These are phyloP conservation scores for Bretschneidera sinensis DNA, from an alignment of 345 rosid species.

Conservation along the genomic window DNA sequence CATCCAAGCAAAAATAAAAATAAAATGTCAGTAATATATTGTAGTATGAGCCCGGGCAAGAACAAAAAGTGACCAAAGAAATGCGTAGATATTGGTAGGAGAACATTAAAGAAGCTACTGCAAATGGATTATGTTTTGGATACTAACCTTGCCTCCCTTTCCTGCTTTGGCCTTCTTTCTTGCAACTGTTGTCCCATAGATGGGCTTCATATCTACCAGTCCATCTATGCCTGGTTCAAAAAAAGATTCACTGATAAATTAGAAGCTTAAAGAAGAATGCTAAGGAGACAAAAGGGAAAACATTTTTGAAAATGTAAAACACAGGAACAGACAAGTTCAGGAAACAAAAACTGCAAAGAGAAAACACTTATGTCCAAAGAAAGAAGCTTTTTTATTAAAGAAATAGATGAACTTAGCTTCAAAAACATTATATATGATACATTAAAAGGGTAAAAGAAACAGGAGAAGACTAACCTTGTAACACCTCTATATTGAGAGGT, in stretches of 20 bases:
- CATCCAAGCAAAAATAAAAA: conserved; percentile 26
- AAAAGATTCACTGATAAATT: background rate
- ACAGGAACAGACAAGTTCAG: no score
- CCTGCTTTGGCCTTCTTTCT: conserved; percentile 95
- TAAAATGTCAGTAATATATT: conserved; percentile 24
- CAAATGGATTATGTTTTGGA: no score
- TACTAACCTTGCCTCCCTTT: conserved; percentile 84
- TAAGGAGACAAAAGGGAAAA: background rate
- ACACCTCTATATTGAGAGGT: conserved; percentile 98
- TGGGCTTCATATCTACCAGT: conserved; percentile 98
- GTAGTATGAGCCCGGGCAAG: conserved; percentile 8
- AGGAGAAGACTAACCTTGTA: conserved; percentile 49
- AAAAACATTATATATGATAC: background rate
- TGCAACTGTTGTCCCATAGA: conserved; percentile 96
- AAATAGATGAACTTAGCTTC: background rate
- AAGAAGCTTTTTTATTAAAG: background rate
- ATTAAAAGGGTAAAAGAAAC: conserved; percentile 1
- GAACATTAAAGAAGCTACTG: no score
- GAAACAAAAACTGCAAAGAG: no score
- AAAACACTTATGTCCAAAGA: no score
- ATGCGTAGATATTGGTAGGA: background rate
- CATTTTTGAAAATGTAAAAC: no score
- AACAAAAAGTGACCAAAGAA: conserved; percentile 11
- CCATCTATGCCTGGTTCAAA: conserved; percentile 80
- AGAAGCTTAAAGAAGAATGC: background rate